These are phyloP conservation scores for Dactylellina leptospora DNA, from an alignment of 2,329 filamentous ascomycete genomes.

Conservation along the genomic window DNA sequence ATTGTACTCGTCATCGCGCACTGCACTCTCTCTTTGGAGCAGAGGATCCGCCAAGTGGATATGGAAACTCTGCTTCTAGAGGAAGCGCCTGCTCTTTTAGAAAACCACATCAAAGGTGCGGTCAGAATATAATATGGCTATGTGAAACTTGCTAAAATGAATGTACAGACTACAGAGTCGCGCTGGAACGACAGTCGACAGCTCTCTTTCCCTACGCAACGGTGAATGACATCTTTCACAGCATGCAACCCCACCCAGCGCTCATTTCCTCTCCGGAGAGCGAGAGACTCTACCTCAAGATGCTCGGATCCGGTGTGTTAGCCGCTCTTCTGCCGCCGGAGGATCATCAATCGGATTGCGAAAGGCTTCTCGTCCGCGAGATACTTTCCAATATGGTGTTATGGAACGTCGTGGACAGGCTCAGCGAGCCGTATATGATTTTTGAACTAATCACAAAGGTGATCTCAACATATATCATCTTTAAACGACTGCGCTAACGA, in stretches of 20 bases:
- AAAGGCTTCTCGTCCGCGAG: constrained; percentile 83
- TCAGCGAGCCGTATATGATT: constrained; percentile 86
- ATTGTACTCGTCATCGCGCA: constrained; percentile 91
- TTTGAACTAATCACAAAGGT: constrained; percentile 84
- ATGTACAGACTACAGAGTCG: constrained; percentile 54
- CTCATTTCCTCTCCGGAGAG: constrained; percentile 74
- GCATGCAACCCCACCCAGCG: constrained; percentile 58
- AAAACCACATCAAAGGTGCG: constrained; percentile 80
- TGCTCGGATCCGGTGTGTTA: constrained; percentile 83
- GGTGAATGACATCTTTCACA: constrained; percentile 56
- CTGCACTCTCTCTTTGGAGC: constrained; percentile 85
- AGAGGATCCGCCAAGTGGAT: constrained; percentile 77
- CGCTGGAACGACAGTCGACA: constrained; percentile 53
- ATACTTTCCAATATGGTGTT: constrained; percentile 90
- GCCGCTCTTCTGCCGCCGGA: constrained; percentile 88
- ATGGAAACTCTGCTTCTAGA: constrained; percentile 83
- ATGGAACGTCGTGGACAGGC: constrained; percentile 80
- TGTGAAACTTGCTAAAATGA: neutral
- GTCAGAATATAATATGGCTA: neutral
- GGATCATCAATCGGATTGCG: constrained; percentile 85
- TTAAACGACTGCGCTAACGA: neutral
- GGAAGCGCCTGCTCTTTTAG: constrained; percentile 82
- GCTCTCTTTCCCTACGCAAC: constrained; percentile 53
- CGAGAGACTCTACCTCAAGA: constrained; percentile 83
- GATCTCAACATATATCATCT: constrained; percentile 2